Base-by-base conservation (phyloP, 805 yeast species). In the Candida parachauliodes region DNA sequence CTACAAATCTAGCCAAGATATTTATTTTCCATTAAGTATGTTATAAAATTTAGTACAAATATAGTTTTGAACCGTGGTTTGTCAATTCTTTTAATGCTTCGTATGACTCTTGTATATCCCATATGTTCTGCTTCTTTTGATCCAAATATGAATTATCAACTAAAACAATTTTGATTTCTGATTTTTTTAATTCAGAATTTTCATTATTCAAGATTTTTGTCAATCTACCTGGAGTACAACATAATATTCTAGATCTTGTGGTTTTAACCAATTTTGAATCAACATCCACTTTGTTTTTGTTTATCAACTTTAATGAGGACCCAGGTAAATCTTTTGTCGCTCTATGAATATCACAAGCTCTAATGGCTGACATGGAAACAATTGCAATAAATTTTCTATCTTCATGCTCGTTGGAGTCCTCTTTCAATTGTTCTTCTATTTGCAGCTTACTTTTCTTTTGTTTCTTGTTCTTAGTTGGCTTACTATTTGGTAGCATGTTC, bases 331-430 rank as follows among this genome's bases (percentile, higher is more conserved):
- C 70, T 54, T 60, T 69, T 37, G 75, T 58, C 1, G 84, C 78
- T 46, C 95, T 74, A 52, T 76, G 82, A 2, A 88, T 72, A 50
- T 89, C 96, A 51, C 96, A 91, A 2, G 88, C 93, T 47, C 97
- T 72, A 17, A 88, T 65, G 8, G 95, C 93, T 0, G 95, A 86
- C 68, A 83, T 74, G 0, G 89, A 73, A 11, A 83, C 50, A 1
- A 81, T 59, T 11, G 81, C 59, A 45, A 78, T 55, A 60, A 72
- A 64, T 37, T 73, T 71, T 20, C 73, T 58, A 18, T 36, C 39
- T n/a, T n/a, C n/a, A n/a, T n/a, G n/a, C n/a, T n/a, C n/a, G n/a
- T n/a, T n/a, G n/a, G n/a, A n/a, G n/a, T n/a, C n/a, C 9, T 31
- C 28, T 16, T 37, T 36, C 12, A 43, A 50, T 11, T 28, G 18